Base-by-base conservation (phyloP, 2,329 filamentous ascomycete species). In the Fusarium vanettenii region DNA sequence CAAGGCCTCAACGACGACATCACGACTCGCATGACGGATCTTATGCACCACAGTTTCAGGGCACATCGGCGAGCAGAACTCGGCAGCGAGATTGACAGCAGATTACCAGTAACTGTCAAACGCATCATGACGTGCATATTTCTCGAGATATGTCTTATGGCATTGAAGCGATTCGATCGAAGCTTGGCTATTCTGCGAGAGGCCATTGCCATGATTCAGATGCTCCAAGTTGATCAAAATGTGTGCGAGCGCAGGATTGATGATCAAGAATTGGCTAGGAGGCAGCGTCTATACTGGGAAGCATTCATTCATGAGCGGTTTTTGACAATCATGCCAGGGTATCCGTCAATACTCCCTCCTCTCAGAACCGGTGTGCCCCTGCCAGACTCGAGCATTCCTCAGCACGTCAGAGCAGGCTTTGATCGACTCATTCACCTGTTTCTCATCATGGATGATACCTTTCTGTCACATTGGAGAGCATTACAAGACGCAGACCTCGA, bases 301-400 rank as follows among this genome's bases (percentile, higher is more conserved):
- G 84, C 85, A 9, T 90, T 86, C 67, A 88, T 90, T n/a, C 88
- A 90, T 70, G 89, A 90, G 73, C 85, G 89, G 2, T 90, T 90
- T 72, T 73, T 88, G 13, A 86, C 86, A 11, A 85, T 90, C 20
- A 80, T 87, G 3, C 85, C 88, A 25, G 87, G 87, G 22, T 85
- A 85, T 5, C 81, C 83, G 0, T 80, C 81, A 18, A 72, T 81
- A 4, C 72, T 85, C 35, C 73, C 76, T 0, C 80, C 81, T 0
- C 72, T 85, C 1, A 65, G 70, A 2, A 76, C 77, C 0, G 79
- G 81, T 0, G 63, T 82, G 6, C 82, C 81, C 0, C 18, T 76
- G 2, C 35, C 67, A 10, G 84, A 85, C 66, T 64, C 76, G 0
- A 79, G 75, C 6, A 80, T 86, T 8, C 80, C 81, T 0, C 65